phyloP scores from a whole-genome alignment of 331 rosid species.

The Cydonia oblonga region DNA sequence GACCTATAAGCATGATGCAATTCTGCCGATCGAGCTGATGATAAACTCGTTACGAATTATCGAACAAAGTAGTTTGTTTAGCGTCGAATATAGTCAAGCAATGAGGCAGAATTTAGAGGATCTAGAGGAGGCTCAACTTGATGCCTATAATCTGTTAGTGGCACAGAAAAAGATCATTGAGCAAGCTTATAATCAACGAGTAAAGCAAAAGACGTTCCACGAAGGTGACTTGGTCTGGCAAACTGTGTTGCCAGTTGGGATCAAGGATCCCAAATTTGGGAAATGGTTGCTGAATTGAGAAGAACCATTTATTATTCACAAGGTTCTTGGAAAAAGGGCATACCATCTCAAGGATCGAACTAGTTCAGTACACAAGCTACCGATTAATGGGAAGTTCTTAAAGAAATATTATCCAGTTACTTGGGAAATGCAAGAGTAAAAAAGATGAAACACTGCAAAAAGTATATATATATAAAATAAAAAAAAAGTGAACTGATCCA shows the following conservation, averaged over 20 bases:
- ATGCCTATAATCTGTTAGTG: no score
- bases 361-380: no score
- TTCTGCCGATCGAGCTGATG: neutral
- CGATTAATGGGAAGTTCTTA: no score
- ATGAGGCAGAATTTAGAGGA: no score
- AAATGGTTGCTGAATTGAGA: neutral
- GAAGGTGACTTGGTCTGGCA: no score
- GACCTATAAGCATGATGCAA: neutral
- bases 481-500: rapidly evolving
- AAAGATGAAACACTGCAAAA: no score
- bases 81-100: neutral
- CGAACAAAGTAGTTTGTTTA: neutral
- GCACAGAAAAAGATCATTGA: no score
- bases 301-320: neutral
- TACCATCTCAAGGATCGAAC: no score
- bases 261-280: neutral
- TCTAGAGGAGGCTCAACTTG: no score
- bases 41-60: neutral
- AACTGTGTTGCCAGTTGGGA: rapidly evolving
- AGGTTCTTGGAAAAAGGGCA: rapidly evolving
- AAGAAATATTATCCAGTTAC: neutral
- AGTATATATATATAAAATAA: no score
- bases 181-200: no score
- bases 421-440: neutral
- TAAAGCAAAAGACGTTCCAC: no score